These are phyloP conservation scores for Usnea hakonensis DNA, from an alignment of 495 filamentous ascomycete genomes.

Conservation along the genomic window DNA sequence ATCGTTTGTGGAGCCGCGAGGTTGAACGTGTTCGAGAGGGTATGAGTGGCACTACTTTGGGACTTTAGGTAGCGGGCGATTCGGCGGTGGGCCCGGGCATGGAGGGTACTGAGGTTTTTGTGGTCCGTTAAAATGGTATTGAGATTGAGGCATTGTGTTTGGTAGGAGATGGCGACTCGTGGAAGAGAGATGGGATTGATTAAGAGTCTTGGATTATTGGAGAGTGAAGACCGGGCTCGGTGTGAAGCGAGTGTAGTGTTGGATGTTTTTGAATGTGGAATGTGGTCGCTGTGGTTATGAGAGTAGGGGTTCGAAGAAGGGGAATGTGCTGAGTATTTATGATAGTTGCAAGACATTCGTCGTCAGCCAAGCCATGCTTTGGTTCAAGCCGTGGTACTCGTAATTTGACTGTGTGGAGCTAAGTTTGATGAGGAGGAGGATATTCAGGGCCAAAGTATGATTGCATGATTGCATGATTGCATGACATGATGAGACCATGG, in stretches of 20 bases:
- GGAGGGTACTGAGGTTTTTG: conserved; percentile 21
- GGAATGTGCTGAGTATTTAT: conserved; percentile 18
- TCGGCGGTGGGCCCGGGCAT: conserved; percentile 26
- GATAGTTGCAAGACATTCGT: conserved; percentile 7
- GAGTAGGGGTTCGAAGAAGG: not conserved
- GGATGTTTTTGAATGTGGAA: conserved; percentile 16
- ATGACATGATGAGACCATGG: too few species aligned
- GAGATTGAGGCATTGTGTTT: conserved; percentile 20
- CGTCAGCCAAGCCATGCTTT: conserved; percentile 12
- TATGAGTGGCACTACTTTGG: conserved; percentile 15
- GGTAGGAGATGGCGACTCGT: conserved; percentile 27
- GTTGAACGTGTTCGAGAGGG: not conserved
- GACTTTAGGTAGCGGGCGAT: conserved; percentile 25
- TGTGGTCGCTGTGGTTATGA: conserved; percentile 43
- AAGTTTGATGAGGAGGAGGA: conserved; percentile 16
- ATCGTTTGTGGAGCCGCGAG: not conserved
- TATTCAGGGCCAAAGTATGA: conserved; percentile 17
- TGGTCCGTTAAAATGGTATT: conserved; percentile 15
- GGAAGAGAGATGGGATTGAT: conserved; percentile 77
- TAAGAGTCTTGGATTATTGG: conserved; percentile 13
- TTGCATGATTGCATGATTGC: too few species aligned
- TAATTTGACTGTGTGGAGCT: conserved; percentile 13
- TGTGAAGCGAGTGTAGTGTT: not conserved
- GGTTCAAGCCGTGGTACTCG: conserved; percentile 15
- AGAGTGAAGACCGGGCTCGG: not conserved